Base-by-base conservation (phyloP, 768 basidiomycete genomes). In the Rhodotorula babjevae region DNA sequence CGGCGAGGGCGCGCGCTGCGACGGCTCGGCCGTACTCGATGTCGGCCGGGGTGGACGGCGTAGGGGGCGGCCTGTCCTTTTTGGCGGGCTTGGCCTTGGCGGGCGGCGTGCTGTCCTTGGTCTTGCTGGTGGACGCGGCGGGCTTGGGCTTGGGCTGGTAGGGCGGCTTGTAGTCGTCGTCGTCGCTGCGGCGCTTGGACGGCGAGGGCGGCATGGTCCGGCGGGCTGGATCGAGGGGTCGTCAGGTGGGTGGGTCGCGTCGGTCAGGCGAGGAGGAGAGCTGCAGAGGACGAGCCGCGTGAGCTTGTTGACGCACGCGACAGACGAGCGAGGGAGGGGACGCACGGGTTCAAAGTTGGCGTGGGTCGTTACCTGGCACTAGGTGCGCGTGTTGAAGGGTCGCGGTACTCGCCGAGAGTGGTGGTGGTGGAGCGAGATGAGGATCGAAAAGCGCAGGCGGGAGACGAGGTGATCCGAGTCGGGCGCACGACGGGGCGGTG, bases 201-300 rank as follows among this genome's bases (percentile, higher is more conserved):
- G 36, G 36, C 25, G 10, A 27, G 50, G 50, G 23, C 25, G 25
- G 36, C 36, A 36, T 36, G 36, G 36, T 36, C 36, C 5, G 9
- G 36, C 36, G 36, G 9, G 36, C 36, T 57, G 33, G 56, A 3
- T 55, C 12, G 42, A 0, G n/a, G n/a, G n/a, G n/a, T n/a, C 27
- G 1, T 3, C 3, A 0, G 58, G 7, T 12, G n/a, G 0, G 23
- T 2, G 27, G 15, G 21, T n/a, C 12, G 60, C 18, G 23, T 19
- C 5, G 36, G 57, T 14, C 19, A 18, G 56, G 15, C 3, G n/a
- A n/a, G n/a, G n/a, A n/a, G 19, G 19, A 31, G 53, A 29, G 29
- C 3, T 8, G 29, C 18, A 33, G n/a, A 31, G 27, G 31, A 18
- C 1, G 33, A 36, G 36, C 36, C 36, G 36, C 18, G 56, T 21